These are phyloP conservation scores for Alternaria infectoria DNA, from an alignment of 2,329 filamentous ascomycete species.

Conservation along the genomic window DNA sequence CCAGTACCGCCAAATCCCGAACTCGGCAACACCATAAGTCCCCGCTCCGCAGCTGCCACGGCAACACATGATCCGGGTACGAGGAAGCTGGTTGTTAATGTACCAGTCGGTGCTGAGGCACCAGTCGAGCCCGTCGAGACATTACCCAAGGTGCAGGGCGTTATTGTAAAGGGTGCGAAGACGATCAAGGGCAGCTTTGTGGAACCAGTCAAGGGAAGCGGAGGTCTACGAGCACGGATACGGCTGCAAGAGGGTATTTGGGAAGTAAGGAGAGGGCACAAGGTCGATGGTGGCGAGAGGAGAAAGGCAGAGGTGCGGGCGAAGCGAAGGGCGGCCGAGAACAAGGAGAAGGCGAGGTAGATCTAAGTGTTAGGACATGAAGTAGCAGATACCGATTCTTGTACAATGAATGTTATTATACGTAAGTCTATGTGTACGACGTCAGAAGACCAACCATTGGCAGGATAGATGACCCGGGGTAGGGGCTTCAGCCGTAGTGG, in stretches of 20 bases:
- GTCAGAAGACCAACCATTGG: neutral
- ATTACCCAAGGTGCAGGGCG: conserved; percentile 64
- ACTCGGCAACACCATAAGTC: conserved; percentile 29
- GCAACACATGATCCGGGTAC: conserved; percentile 62
- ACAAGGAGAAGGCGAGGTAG: conserved; percentile 67
- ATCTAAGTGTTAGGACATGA: neutral
- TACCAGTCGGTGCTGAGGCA: conserved; percentile 52
- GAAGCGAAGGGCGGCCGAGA: conserved; percentile 81
- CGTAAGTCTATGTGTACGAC: neutral
- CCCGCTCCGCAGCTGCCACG: conserved; percentile 51
- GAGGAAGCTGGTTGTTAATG: conserved; percentile 66
- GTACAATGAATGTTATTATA: conserved; percentile 6
- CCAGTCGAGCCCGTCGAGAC: conserved; percentile 52
- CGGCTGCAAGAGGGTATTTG: conserved; percentile 85
- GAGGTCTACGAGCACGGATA: conserved; percentile 68
- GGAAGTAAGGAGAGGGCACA: conserved; percentile 85
- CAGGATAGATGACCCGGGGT: neutral
- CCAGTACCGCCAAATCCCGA: conserved; percentile 45
- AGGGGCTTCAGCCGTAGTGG: neutral
- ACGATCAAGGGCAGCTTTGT: conserved; percentile 79
- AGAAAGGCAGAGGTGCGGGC: conserved; percentile 83
- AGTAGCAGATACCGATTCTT: neutral
- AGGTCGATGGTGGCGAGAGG: conserved; percentile 96
- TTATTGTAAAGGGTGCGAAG: conserved; percentile 71
- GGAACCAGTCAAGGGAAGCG: conserved; percentile 67